Evolutionary conservation across 139 green algal species (phyloP).

Genomic region (Picochlorum sp.): DNA sequence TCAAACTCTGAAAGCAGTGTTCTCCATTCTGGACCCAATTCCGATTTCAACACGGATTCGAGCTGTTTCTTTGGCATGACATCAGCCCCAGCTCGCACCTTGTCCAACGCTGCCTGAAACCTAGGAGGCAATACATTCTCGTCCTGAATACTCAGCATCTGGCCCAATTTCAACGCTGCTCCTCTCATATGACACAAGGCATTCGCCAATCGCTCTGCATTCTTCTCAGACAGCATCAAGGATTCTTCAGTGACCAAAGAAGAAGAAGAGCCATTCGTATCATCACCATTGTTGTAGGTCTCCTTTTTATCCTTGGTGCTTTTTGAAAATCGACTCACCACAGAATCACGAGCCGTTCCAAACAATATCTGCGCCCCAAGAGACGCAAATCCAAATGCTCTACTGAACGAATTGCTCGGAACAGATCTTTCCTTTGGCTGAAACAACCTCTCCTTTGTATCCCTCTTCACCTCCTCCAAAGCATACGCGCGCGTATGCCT

Average conservation of each 20-base stretch:
- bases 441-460: conserved; percentile 14
- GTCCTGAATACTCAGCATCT: conserved; percentile 97
- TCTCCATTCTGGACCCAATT: conserved; percentile 73
- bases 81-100: conserved; percentile 77
- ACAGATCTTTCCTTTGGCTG: conserved; percentile 48
- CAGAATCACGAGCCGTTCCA: conserved; percentile 52
- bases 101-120: conserved; percentile 73
- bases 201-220: conserved; percentile 81
- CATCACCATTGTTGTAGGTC: too few species aligned
- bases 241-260: conserved; percentile 52
- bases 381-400: conserved; percentile 72
- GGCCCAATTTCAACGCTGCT: conserved; percentile 90
- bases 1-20: conserved; percentile 61
- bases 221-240: conserved; percentile 60
- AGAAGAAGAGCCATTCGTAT: background rate
- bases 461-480: too few species aligned
- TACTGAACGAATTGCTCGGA: conserved; percentile 57
- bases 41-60: conserved; percentile 49
- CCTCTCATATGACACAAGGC: conserved; percentile 88
- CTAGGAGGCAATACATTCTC: conserved; percentile 78
- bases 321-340: conserved; percentile 26
- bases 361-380: conserved; percentile 69
- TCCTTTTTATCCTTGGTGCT: background rate
- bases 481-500: too few species aligned
- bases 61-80: conserved; percentile 89